A percentile compares a stretch with the other conserved stretches of the same genome.
Conservation (phyloP, 2,329 filamentous ascomycete species). For the Fusarium penzigii region DNA sequence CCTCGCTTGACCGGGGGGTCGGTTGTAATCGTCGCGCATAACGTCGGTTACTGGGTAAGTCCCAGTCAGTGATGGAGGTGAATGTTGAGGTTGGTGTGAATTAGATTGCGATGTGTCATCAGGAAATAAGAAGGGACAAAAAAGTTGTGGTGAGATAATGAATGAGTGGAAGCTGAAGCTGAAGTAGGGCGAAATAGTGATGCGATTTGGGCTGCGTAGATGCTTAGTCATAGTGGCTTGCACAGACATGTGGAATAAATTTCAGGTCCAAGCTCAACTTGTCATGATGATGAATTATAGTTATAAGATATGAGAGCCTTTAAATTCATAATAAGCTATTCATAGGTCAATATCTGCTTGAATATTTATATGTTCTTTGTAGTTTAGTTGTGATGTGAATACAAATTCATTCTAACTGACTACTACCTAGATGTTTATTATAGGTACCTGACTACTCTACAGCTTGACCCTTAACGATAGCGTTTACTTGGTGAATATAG, state of each 20-base stretch:
- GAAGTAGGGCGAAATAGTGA: constrained; percentile 1
- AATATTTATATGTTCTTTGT: neutral
- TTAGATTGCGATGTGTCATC: neutral
- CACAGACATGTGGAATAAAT: neutral
- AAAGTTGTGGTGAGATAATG: neutral
- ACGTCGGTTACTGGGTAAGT: constrained; percentile 22
- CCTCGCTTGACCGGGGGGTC: constrained; percentile 33
- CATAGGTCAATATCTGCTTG: neutral
- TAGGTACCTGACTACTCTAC: no score
- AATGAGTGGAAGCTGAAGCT: neutral
- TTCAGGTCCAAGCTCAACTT: neutral
- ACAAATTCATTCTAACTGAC: no score
- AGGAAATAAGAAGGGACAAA: neutral
- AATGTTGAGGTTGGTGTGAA: neutral
- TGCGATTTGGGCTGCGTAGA: neutral
- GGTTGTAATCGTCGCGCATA: constrained; percentile 48
- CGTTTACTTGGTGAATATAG: no score
- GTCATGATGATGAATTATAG: neutral
- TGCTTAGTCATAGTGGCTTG: constrained; percentile 15
- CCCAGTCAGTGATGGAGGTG: neutral
- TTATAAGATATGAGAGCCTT: neutral
- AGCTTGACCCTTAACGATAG: no score
- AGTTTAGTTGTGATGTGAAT: neutral
- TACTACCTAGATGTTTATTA: neutral
- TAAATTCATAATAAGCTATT: neutral